phyloP scores from a whole-genome alignment of 176 grass and related monocot species.

The Oryza officinalis region DNA sequence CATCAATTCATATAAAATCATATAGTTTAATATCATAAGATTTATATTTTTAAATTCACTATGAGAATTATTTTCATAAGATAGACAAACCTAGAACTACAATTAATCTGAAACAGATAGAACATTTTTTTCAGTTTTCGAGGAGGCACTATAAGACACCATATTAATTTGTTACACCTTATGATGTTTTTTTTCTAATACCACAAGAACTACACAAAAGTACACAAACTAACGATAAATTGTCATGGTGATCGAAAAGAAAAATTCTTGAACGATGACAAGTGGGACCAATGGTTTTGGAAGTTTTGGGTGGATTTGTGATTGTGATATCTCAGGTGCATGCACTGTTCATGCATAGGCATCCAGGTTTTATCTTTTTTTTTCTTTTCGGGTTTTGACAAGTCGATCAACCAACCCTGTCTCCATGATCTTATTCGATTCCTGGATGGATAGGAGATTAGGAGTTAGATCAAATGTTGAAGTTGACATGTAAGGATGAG shows the following conservation, averaged over 20 bases:
- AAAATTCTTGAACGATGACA: too few species aligned
- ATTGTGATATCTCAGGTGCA: conserved; percentile 21
- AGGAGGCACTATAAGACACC: not conserved
- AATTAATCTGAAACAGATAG: too few species aligned
- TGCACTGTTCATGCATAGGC: conserved; percentile 25
- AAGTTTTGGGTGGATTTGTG: conserved; percentile 3
- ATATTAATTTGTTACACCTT: not conserved
- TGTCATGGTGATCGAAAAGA: too few species aligned
- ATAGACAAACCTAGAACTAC: too few species aligned
- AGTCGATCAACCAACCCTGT: not conserved
- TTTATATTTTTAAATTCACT: too few species aligned
- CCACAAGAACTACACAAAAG: too few species aligned
- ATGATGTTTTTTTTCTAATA: not conserved
- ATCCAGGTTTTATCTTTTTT: not conserved
- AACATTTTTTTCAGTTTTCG: not conserved
- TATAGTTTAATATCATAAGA: too few species aligned
- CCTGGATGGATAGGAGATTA: not conserved
- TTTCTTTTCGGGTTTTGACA: not conserved
- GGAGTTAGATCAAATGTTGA: not conserved
- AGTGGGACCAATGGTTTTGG: not conserved
- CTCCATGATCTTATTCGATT: conserved; percentile 32
- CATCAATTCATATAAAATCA: too few species aligned
- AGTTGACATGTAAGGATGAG: conserved; percentile 9
- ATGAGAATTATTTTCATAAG: too few species aligned
- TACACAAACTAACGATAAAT: too few species aligned